phyloP scores from a whole-genome alignment of 164 flowering plant genomes.

The Vitis cinerea region DNA sequence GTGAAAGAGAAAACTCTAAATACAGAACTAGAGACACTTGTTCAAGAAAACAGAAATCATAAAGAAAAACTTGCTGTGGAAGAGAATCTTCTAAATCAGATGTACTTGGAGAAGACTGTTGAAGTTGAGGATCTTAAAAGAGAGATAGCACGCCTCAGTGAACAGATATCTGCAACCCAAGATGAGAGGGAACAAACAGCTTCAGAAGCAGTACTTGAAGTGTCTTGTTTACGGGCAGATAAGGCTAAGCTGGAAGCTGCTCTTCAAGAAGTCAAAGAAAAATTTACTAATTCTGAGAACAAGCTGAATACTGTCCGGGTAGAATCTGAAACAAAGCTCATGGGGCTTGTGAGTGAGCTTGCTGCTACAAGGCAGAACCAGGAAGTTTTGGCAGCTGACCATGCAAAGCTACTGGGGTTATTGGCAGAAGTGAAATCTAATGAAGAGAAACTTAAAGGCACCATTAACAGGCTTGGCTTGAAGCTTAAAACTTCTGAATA shows the following conservation, averaged over 20 bases:
- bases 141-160: conserved; percentile 48
- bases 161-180: conserved; percentile 38
- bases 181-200: conserved; percentile 43
- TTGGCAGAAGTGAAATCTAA: conserved; percentile 43
- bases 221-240: conserved; percentile 50
- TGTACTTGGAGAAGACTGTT: conserved; percentile 41
- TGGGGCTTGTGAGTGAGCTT: conserved; percentile 37
- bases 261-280: conserved; percentile 42
- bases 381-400: conserved; percentile 43
- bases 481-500: conserved; percentile 55
- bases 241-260: conserved; percentile 48
- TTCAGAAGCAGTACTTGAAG: conserved; percentile 49
- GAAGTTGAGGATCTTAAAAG: conserved; percentile 60
- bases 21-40: conserved; percentile 53
- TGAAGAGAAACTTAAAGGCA: conserved; percentile 48
- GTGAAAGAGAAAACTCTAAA: conserved; percentile 47
- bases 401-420: conserved; percentile 37
- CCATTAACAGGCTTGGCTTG: conserved; percentile 36
- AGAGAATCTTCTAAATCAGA: conserved; percentile 44
- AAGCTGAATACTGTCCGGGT: conserved; percentile 30
- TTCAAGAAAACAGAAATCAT: conserved; percentile 41
- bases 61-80: conserved; percentile 41
- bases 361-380: conserved; percentile 41
- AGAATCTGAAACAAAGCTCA: conserved; percentile 43
- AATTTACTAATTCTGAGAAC: conserved; percentile 28